Evolutionary conservation across 1,139 yeast species (phyloP), one percentile per base, ranked within the genome.

Genomic region (Hansenula sp.): DNA sequence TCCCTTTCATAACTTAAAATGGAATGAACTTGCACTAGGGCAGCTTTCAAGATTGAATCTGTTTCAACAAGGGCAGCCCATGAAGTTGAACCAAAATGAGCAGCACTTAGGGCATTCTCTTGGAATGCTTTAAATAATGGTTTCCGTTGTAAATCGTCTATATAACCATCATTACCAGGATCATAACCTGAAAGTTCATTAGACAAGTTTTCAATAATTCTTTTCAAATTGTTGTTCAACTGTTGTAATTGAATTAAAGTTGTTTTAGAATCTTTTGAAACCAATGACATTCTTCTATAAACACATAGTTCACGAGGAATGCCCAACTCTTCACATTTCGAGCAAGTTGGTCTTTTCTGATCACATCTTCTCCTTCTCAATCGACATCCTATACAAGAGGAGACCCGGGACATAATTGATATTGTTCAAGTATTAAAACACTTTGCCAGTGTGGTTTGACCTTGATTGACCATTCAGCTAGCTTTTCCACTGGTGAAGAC

Each of bases 341-440:
- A 29, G 32, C 53, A 50, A 2, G 44, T 33, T 8, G 51, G 50
- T 10, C 38, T 36, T 27, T 41, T 41, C 42, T 45, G 47, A 37
- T 50, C 51, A 33, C 53, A 50, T 30, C 37, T 33, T 40, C 47
- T 46, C 21, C 51, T 39, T 21, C 53, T 36, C 1, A 50, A 44
- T 11, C 53, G 42, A 16, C 53, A 50, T n/a, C 53, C 53, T 8
- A 48, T 45, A 19, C 53, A 50, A 3, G 51, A 36, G 3, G 33
- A 28, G 17, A 36, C 28, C 18, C 38, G 17, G 12, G 38, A 28
- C 33, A 21, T 21, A n/a, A n/a, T n/a, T n/a, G n/a, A n/a, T n/a
- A n/a, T n/a, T n/a, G n/a, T n/a, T n/a, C n/a, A n/a, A n/a, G n/a
- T n/a, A n/a, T n/a, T n/a, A n/a, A n/a, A n/a, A n/a, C n/a, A n/a